Evolutionary conservation across 2,329 filamentous ascomycete genomes (phyloP), one percentile per base, ranked within the genome.

Genomic region (Fusarium foetens): DNA sequence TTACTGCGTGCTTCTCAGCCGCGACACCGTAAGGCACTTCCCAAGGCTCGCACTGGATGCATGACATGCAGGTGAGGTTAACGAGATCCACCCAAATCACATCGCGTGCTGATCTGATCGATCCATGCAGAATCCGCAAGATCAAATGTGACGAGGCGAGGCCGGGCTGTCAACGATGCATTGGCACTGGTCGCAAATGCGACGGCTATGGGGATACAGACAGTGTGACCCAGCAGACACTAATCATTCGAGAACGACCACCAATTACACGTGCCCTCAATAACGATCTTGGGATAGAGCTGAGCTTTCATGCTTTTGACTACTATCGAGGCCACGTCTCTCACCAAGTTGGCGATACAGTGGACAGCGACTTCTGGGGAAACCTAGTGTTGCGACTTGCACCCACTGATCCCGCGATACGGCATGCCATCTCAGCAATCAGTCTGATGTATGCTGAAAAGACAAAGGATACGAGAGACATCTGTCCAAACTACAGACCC

Each of bases 61-160:
- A 31, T 48, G n/a, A 68, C 53, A 11, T 68, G 62, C 54, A 68
- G 58, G 65, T 66, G 33, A 54, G 48, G 61, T 38, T 6, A 6
- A 23, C 4, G 6, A 17, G 27, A 27, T 27, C n/a, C 9, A 25
- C 21, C 8, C 7, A 8, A 13, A 19, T 21, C 25, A 29, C 8
- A 27, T 27, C 9, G 8, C 5, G 3, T 36, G 19, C 46, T 54
- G 45, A 31, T 17, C 8, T 31, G 14, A 43, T 35, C n/a, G 5
- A 14, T 11, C 8, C 21, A 5, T 6, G 7, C 7, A 68, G 65
- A 62, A 41, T 59, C 6, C 65, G 65, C 10, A 68, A 62, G 38
- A 35, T 68, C 6, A 68, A 68, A 48, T 68, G 65, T 6, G 65
- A 68, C 5, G 65, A 68, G 27, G 31, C 9, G 2, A 67, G 49